Evolutionary conservation across 73 alveolate genomes (phyloP).

Genomic region (Paramecium pentaurelia): DNA sequence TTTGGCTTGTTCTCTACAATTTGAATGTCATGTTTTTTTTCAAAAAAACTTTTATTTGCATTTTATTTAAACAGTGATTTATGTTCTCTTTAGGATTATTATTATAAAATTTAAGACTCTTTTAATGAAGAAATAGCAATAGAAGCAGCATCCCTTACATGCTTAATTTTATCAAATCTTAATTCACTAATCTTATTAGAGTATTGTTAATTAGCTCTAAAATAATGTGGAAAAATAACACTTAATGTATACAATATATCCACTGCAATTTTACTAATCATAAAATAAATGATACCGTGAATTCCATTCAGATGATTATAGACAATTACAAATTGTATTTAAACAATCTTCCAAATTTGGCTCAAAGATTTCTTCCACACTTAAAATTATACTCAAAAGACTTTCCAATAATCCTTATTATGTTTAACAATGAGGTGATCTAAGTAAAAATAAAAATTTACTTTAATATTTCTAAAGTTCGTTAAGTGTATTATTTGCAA

Average conservation of each 20-base stretch:
- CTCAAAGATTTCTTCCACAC: conserved; percentile 45
- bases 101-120: not conserved
- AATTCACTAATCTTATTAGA: not conserved
- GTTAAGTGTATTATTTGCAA: not conserved
- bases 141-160: conserved; percentile 59
- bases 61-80: not conserved
- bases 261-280: conserved; percentile 24
- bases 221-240: conserved; percentile 44
- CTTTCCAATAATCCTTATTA: conserved; percentile 47
- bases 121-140: not conserved
- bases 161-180: conserved; percentile 58
- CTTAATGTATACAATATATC: conserved; percentile 54
- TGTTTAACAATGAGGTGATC: conserved; percentile 32
- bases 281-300: not conserved
- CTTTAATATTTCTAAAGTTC: conserved; percentile 23
- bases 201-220: not conserved
- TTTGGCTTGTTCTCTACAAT: conserved; percentile 32
- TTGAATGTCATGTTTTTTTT: not conserved
- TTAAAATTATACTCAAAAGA: conserved; percentile 37
- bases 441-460: not conserved
- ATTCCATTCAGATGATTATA: conserved; percentile 41
- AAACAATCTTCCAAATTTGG: conserved; percentile 35
- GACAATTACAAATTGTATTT: not conserved
- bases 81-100: not conserved
- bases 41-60: conserved; percentile 38